Evolutionary conservation across 495 filamentous ascomycete species (phyloP).

Genomic region (Barbatosphaeria neglecta): DNA sequence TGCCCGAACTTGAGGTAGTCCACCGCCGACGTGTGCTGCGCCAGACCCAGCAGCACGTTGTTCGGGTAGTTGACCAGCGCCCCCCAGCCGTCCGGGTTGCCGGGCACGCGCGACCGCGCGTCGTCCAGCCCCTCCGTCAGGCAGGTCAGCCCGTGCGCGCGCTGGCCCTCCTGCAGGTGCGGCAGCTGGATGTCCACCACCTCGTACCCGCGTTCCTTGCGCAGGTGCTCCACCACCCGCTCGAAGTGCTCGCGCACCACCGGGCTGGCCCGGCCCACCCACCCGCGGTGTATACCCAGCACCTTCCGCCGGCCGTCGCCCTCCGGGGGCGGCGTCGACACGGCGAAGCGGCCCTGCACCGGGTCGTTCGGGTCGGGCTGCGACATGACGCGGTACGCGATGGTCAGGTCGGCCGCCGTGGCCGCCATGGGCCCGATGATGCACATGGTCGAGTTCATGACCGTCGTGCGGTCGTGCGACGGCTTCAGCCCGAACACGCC

Average conservation of each 20-base stretch:
- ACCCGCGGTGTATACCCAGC: constrained; percentile 64
- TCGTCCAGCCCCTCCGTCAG: constrained; percentile 51
- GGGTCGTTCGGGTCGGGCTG: constrained; percentile 48
- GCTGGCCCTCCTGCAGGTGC: constrained; percentile 58
- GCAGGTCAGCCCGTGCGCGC: constrained; percentile 72
- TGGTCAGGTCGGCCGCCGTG: constrained; percentile 69
- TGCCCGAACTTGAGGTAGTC: constrained; percentile 69
- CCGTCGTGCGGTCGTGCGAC: constrained; percentile 55
- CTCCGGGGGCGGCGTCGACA: constrained; percentile 31
- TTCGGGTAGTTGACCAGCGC: constrained; percentile 53
- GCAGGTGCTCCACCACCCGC: constrained; percentile 49
- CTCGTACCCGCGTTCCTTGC: constrained; percentile 46
- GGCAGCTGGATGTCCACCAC: constrained; percentile 66
- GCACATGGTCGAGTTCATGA: constrained; percentile 48
- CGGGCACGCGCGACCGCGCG: constrained; percentile 11
- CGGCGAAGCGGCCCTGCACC: constrained; percentile 23
- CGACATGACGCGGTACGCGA: constrained; percentile 67
- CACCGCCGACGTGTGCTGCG: constrained; percentile 46
- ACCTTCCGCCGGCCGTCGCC: constrained; percentile 23
- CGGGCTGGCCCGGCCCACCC: constrained; percentile 58
- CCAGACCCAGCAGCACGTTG: constrained; percentile 57
- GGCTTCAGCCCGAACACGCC: constrained; percentile 53
- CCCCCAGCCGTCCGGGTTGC: constrained; percentile 8
- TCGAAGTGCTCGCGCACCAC: constrained; percentile 50
- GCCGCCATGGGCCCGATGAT: constrained; percentile 68